These are phyloP conservation scores for slime mould (Dictyostelium discoideum) DNA, from an alignment of 78 protist species.

Conservation along the genomic window DNA sequence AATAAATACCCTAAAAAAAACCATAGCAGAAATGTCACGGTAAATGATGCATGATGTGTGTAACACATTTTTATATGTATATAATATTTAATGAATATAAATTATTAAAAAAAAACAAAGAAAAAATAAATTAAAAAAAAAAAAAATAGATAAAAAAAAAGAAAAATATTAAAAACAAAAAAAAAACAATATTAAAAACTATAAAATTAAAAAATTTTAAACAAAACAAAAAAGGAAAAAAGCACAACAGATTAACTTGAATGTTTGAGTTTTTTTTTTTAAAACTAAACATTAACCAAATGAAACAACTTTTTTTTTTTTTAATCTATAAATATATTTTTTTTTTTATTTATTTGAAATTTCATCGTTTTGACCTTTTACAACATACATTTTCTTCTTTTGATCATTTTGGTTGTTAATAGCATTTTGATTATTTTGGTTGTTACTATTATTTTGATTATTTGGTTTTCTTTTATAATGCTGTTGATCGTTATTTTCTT, in stretches of 20 bases:
- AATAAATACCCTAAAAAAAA: neutral
- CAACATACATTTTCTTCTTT: constrained; percentile 10
- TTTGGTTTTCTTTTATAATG: constrained; percentile 1
- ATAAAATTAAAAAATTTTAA: neutral
- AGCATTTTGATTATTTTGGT: neutral
- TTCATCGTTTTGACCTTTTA: constrained; percentile 6
- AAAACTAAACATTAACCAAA: too few species aligned
- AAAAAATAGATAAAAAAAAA: neutral
- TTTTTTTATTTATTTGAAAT: neutral
- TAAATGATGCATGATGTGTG: neutral
- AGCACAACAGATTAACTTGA: neutral
- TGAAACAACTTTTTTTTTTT: neutral
- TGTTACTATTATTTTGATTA: neutral
- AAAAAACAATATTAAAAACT: neutral
- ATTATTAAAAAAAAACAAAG: neutral
- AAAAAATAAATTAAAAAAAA: neutral
- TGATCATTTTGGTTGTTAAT: neutral
- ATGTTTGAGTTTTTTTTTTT: neutral
- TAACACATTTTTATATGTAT: neutral
- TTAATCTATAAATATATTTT: neutral
- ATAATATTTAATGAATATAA: neutral
- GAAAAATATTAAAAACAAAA: too few species aligned
- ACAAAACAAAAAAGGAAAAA: neutral
- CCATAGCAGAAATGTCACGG: neutral
- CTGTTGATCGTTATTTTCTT: neutral